Conservation (phyloP, 345 rosid genomes). For the Populus alba region DNA sequence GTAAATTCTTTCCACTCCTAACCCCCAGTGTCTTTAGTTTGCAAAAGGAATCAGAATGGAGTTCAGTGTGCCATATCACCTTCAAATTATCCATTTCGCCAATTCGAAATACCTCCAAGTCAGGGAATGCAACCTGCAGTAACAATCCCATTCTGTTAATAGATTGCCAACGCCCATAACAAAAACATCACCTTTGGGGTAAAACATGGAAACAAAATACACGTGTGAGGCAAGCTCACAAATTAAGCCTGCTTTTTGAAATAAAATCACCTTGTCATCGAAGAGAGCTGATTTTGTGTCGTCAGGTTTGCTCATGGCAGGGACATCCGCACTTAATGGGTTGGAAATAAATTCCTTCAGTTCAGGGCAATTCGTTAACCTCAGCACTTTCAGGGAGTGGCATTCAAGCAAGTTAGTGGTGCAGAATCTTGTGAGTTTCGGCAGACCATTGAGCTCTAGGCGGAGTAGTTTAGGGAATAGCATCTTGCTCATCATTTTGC, state of each 20-base stretch:
- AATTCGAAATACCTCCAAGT: slow-evolving; percentile 17
- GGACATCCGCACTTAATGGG: not conserved
- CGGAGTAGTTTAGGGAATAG: not conserved
- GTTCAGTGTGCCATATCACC: slow-evolving; percentile 20
- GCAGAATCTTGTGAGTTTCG: slow-evolving; percentile 1
- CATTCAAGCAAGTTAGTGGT: not conserved
- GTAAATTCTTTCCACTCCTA: not conserved
- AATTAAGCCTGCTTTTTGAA: no score
- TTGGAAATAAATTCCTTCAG: not conserved
- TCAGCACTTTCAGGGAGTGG: not conserved
- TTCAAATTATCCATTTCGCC: slow-evolving; percentile 14
- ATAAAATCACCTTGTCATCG: not conserved
- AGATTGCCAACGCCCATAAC: no score
- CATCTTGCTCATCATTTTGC: not conserved
- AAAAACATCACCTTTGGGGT: not conserved
- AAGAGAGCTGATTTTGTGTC: not conserved
- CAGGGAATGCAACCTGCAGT: slow-evolving; percentile 24
- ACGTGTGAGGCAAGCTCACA: no score
- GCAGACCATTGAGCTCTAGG: slow-evolving; percentile 1
- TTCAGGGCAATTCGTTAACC: not conserved
- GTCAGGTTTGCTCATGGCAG: not conserved
- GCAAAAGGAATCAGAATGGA: slow-evolving; percentile 11
- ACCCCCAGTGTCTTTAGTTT: slow-evolving; percentile 7
- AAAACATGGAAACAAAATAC: not conserved
- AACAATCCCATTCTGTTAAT: not conserved